Percentiles rank a stretch among this genome's conserved stretches.
phyloP scores from a whole-genome alignment of 164 flowering plant genomes.

The Umbellularia californica region DNA sequence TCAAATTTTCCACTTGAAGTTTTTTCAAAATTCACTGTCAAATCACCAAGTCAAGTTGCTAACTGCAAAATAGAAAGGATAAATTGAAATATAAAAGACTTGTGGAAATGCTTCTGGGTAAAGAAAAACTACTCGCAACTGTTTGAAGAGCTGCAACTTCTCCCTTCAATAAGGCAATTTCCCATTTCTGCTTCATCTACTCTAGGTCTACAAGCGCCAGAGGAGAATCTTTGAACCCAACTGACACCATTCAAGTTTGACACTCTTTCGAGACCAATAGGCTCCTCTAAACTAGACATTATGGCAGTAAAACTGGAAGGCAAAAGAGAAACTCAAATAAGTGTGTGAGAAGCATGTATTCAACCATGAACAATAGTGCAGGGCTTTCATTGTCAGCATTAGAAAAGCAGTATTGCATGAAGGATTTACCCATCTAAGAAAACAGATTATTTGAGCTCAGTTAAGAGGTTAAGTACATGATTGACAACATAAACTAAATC shows the following conservation, averaged over 20 bases:
- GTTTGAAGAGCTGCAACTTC: constrained; percentile 78
- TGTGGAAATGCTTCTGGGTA: neutral
- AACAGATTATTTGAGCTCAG: neutral
- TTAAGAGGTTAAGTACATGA: neutral
- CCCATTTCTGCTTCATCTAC: constrained; percentile 69
- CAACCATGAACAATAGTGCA: constrained; percentile 16
- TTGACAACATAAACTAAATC: neutral
- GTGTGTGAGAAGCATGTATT: constrained; percentile 20
- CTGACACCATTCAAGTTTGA: constrained; percentile 66
- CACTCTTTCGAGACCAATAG: constrained; percentile 70
- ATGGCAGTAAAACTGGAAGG: constrained; percentile 18
- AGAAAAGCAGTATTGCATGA: neutral
- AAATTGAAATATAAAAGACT: neutral
- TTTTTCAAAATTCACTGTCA: too few relatives aligned
- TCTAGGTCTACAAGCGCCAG: constrained; percentile 70
- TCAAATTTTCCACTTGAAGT: too few relatives aligned
- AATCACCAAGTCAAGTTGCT: too few relatives aligned
- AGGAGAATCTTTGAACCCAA: constrained; percentile 59
- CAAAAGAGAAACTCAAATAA: constrained; percentile 25
- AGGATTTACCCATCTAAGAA: constrained; percentile 1
- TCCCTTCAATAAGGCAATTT: constrained; percentile 71
- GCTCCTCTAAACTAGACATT: constrained; percentile 96
- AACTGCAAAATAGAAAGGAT: neutral
- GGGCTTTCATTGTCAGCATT: neutral
- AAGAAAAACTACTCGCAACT: constrained; percentile 40